These are phyloP conservation scores for Trichosporon faecale DNA, from an alignment of 1,284 basidiomycete species.

Conservation along the genomic window DNA sequence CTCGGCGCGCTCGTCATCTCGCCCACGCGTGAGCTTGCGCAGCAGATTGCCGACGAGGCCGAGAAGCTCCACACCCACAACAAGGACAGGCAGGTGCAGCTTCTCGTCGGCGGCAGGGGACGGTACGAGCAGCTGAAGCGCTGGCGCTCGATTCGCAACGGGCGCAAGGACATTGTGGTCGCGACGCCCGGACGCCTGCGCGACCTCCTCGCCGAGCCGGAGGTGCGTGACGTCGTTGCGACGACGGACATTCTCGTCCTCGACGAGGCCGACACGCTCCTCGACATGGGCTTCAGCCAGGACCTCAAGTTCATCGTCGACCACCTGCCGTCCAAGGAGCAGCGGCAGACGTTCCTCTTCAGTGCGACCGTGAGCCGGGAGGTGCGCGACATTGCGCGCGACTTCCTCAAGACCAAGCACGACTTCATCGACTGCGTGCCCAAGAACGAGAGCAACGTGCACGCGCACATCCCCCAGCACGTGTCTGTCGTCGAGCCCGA, in stretches of 20 bases:
- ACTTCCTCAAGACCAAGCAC: conserved; percentile 63
- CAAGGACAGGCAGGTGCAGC: conserved; percentile 64
- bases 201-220: conserved; percentile 69
- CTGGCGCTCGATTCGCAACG: conserved; percentile 63
- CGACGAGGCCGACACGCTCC: conserved; percentile 91
- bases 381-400: conserved; percentile 55
- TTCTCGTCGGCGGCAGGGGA: conserved; percentile 80
- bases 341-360: conserved; percentile 89
- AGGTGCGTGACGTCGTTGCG: conserved; percentile 59
- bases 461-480: conserved; percentile 77
- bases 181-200: conserved; percentile 86
- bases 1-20: conserved; percentile 82
- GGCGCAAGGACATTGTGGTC: conserved; percentile 80
- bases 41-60: conserved; percentile 88
- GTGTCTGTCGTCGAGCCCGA: conserved; percentile 69
- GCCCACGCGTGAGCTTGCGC: conserved; percentile 90
- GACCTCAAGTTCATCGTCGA: conserved; percentile 75
- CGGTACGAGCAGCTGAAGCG: conserved; percentile 54
- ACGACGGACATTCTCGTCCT: conserved; percentile 70
- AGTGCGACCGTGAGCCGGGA: conserved; percentile 69
- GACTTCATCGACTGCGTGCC: conserved; percentile 61
- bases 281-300: conserved; percentile 94
- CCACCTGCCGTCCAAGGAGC: conserved; percentile 60
- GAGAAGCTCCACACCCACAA: conserved; percentile 66
- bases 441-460: conserved; percentile 62